Conservation (phyloP, 768 basidiomycete species). For the Cystobasidium ongulense region DNA sequence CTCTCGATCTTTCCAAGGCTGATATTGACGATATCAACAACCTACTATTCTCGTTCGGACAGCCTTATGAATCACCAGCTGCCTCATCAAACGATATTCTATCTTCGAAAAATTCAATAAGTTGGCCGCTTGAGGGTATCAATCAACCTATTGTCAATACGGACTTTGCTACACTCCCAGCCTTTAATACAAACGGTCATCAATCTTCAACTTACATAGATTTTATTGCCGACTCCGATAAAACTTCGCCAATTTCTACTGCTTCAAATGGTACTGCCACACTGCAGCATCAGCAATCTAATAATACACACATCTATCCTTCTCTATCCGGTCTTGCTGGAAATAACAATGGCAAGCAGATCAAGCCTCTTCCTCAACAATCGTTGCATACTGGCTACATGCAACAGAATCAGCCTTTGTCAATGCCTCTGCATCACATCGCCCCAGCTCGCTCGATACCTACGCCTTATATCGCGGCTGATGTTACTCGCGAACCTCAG, state of each 20-base stretch:
- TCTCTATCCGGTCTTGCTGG: background rate
- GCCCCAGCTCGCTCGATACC: slow-evolving; percentile 8
- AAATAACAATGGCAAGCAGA: background rate
- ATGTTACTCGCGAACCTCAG: slow-evolving; percentile 2
- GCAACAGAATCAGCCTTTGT: background rate
- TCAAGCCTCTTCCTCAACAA: background rate
- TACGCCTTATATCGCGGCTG: slow-evolving; percentile 21
- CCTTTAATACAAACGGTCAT: background rate
- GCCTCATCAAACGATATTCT: background rate
- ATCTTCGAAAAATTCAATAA: background rate
- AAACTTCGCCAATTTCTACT: background rate
- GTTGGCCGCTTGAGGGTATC: background rate
- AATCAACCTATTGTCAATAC: background rate
- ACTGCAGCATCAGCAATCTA: background rate
- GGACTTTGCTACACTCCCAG: background rate
- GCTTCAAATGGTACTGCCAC: background rate
- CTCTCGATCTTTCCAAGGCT: slow-evolving; percentile 14
- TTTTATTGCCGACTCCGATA: background rate
- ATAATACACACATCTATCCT: slow-evolving; percentile 11
- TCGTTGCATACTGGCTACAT: background rate
- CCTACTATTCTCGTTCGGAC: slow-evolving; percentile 27
- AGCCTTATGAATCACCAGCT: slow-evolving; percentile 20
- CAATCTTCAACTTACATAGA: background rate
- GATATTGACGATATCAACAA: slow-evolving; percentile 30
- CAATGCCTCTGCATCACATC: slow-evolving; percentile 2